These are phyloP conservation scores for Taxawa tesnikishii DNA, from an alignment of 2,329 filamentous ascomycete species.

Conservation along the genomic window DNA sequence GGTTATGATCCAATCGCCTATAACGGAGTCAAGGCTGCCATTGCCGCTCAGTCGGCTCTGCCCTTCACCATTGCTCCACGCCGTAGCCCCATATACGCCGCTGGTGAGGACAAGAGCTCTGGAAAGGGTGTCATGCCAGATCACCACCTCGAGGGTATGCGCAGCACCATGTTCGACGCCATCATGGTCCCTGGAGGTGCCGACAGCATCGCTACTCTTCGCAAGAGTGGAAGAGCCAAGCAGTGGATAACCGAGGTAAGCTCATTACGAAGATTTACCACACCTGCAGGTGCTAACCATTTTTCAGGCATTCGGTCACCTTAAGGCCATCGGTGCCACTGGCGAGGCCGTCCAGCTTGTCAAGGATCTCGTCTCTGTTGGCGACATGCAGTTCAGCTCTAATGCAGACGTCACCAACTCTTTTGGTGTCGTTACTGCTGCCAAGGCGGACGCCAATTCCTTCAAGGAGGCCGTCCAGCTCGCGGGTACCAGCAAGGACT, in stretches of 20 bases:
- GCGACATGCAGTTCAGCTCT: constrained; percentile 36
- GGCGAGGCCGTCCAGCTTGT: constrained; percentile 60
- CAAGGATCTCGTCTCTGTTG: constrained; percentile 30
- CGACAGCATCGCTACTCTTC: constrained; percentile 48
- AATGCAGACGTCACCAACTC: constrained; percentile 47
- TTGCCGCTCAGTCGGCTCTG: constrained; percentile 51
- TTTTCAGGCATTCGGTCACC: constrained; percentile 71
- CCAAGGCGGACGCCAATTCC: constrained; percentile 38
- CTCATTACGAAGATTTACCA: too few species aligned
- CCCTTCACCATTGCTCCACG: constrained; percentile 62
- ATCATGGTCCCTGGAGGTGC: constrained; percentile 64
- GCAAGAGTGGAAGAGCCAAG: constrained; percentile 57
- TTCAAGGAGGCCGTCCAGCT: constrained; percentile 52
- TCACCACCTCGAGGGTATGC: constrained; percentile 68
- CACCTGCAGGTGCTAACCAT: too few species aligned
- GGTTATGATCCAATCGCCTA: constrained; percentile 60
- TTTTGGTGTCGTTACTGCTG: constrained; percentile 66
- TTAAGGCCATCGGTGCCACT: constrained; percentile 66
- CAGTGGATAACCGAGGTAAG: constrained; percentile 71
- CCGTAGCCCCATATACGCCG: constrained; percentile 53
- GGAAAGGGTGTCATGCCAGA: constrained; percentile 51
- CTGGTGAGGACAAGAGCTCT: constrained; percentile 40
- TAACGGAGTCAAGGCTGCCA: constrained; percentile 49
- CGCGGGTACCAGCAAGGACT: constrained; percentile 54
- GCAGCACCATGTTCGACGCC: constrained; percentile 71